phyloP scores from a whole-genome alignment of 768 basidiomycete genomes.

The Phylloporus sp. region DNA sequence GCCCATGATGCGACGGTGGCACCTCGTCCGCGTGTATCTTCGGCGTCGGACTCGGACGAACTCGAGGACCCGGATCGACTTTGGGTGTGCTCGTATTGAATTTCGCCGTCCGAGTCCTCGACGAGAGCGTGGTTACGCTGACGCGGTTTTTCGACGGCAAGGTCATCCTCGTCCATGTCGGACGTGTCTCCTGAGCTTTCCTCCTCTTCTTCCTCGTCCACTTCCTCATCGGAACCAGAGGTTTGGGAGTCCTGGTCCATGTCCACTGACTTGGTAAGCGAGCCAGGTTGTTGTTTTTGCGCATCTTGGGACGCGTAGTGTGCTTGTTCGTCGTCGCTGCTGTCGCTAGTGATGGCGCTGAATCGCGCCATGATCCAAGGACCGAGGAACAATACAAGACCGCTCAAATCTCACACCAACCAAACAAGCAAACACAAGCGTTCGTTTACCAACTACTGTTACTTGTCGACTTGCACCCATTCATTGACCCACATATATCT shows the following conservation, averaged over 20 bases:
- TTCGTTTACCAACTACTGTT: too few species aligned
- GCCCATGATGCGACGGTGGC: slow-evolving; percentile 65
- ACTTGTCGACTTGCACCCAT: slow-evolving; percentile 63
- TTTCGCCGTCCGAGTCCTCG: slow-evolving; percentile 53
- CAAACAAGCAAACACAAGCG: slow-evolving; percentile 29
- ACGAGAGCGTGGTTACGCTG: slow-evolving; percentile 44
- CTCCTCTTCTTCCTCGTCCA: slow-evolving; percentile 33
- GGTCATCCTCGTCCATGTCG: slow-evolving; percentile 50
- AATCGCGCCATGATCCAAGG: slow-evolving; percentile 56
- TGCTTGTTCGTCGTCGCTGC: slow-evolving; percentile 47
- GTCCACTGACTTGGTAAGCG: slow-evolving; percentile 23
- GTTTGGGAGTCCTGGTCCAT: slow-evolving; percentile 30
- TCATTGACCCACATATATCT: slow-evolving; percentile 93
- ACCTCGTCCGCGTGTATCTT: slow-evolving; percentile 26
- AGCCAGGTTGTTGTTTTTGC: slow-evolving; percentile 10
- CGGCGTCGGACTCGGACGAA: slow-evolving; percentile 21
- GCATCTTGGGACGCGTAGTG: slow-evolving; percentile 28
- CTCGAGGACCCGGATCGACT: slow-evolving; percentile 33
- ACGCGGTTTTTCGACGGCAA: slow-evolving; percentile 30
- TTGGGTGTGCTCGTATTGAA: slow-evolving; percentile 39
- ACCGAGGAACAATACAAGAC: slow-evolving; percentile 19
- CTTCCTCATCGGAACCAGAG: slow-evolving; percentile 27
- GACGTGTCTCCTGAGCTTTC: slow-evolving; percentile 39
- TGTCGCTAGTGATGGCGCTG: slow-evolving; percentile 57
- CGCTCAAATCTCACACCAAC: slow-evolving; percentile 12